A percentile compares a stretch with the other conserved stretches of the same genome.
Conservation (phyloP, 345 rosid species). For the Populus ilicifolia region DNA sequence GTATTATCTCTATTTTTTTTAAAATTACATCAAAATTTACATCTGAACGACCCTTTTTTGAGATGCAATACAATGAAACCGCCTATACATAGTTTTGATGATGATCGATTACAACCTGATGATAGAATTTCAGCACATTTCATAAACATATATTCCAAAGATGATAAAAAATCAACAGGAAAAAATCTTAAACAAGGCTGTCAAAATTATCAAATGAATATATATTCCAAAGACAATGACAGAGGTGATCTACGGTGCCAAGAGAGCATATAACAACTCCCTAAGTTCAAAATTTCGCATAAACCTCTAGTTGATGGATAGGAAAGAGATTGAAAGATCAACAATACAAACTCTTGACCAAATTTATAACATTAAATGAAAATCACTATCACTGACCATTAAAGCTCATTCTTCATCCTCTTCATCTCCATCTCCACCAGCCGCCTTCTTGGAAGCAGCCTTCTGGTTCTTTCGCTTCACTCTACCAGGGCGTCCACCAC, state of each 20-base stretch:
- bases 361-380: not conserved
- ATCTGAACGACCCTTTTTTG: no score
- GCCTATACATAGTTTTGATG: no score
- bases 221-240: no score
- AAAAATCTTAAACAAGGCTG: no score
- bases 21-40: no score
- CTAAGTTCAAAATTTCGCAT: not conserved
- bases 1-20: no score
- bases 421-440: conserved; percentile 16
- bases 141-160: not conserved
- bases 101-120: not conserved
- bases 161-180: not conserved
- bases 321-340: not conserved
- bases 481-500: conserved; percentile 44
- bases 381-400: not conserved
- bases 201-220: no score
- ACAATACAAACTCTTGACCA: not conserved
- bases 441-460: conserved; percentile 13
- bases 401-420: conserved; percentile 10
- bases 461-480: conserved; percentile 19
- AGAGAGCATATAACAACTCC: no score
- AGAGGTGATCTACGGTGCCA: no score
- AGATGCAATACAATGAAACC: no score
- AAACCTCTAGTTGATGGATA: not conserved
- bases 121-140: not conserved